These are phyloP conservation scores for Fomitiporia mediterranea DNA, from an alignment of 1,284 basidiomycete species.

Conservation along the genomic window DNA sequence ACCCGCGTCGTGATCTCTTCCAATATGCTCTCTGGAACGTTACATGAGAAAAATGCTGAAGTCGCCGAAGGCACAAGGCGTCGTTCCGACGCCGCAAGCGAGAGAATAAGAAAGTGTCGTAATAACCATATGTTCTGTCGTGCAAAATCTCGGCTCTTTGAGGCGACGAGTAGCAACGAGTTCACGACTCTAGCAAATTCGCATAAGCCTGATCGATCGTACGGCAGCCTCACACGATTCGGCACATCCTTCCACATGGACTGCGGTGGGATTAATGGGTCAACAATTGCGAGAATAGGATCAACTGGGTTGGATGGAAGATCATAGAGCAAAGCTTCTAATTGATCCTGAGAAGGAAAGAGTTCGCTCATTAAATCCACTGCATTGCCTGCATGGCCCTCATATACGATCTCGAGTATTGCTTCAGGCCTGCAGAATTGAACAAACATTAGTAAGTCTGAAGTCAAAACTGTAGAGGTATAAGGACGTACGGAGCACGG, in stretches of 20 bases:
- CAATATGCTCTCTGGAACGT: conserved; percentile 37
- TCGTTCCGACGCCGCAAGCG: conserved; percentile 53
- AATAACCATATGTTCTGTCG: conserved; percentile 59
- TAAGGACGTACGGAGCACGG: conserved; percentile 36
- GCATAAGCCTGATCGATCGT: conserved; percentile 49
- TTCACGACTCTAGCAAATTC: conserved; percentile 61
- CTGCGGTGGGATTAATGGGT: conserved; percentile 51
- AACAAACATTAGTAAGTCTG: neutral
- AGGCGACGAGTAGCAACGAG: conserved; percentile 57
- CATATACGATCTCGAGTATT: conserved; percentile 37
- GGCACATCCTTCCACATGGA: conserved; percentile 25
- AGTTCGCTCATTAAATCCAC: conserved; percentile 43
- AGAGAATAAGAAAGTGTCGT: conserved; percentile 57
- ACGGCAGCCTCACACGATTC: conserved; percentile 19
- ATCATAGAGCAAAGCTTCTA: conserved; percentile 44
- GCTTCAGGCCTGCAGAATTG: conserved; percentile 42
- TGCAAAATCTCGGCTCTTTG: conserved; percentile 58
- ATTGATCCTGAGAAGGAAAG: conserved; percentile 44
- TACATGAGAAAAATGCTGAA: conserved; percentile 45
- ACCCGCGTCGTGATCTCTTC: conserved; percentile 44
- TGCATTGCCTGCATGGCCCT: conserved; percentile 30
- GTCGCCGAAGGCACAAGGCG: conserved; percentile 44
- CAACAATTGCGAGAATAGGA: conserved; percentile 57
- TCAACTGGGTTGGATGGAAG: conserved; percentile 48
- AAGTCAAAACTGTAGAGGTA: conserved; percentile 15